Percentiles rank a stretch among this genome's conserved stretches.
Conservation (phyloP, 148 eudicot genomes). For the Camellia granthamiana region DNA sequence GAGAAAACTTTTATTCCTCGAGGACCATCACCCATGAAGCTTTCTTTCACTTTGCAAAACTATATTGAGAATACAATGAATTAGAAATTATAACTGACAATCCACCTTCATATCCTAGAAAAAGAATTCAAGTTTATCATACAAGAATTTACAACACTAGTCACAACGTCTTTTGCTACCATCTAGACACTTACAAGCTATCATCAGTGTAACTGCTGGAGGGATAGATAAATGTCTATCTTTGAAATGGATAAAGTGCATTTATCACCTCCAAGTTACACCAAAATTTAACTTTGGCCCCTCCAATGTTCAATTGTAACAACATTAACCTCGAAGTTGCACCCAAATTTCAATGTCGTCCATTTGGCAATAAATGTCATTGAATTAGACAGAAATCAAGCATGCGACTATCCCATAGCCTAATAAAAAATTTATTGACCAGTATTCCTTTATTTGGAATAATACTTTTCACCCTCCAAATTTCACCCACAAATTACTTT, state of each 20-base stretch:
- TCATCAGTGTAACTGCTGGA: not conserved
- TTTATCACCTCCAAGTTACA: not conserved
- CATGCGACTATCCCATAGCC: not conserved
- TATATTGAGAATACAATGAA: not conserved
- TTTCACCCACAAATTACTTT: not conserved
- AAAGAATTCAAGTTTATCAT: not conserved
- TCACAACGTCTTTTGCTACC: not conserved
- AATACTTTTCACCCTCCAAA: not conserved
- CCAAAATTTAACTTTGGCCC: not conserved
- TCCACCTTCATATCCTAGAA: not conserved
- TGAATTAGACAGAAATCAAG: not conserved
- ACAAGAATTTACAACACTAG: not conserved
- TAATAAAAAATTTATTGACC: not conserved
- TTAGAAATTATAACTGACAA: not conserved
- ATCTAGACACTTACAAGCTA: not conserved
- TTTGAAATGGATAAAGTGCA: not conserved
- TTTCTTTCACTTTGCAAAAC: slow-evolving; percentile 13
- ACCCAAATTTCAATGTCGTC: not conserved
- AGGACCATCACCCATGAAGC: slow-evolving; percentile 84
- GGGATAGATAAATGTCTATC: not conserved
- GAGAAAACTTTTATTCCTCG: slow-evolving; percentile 58
- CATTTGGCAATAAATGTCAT: not conserved
- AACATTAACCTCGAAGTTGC: not conserved
- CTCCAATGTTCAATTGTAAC: not conserved
- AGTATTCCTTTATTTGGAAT: not conserved